Base-by-base conservation (phyloP, 2,329 filamentous ascomycete genomes). In the Periconia macrospinosa region DNA sequence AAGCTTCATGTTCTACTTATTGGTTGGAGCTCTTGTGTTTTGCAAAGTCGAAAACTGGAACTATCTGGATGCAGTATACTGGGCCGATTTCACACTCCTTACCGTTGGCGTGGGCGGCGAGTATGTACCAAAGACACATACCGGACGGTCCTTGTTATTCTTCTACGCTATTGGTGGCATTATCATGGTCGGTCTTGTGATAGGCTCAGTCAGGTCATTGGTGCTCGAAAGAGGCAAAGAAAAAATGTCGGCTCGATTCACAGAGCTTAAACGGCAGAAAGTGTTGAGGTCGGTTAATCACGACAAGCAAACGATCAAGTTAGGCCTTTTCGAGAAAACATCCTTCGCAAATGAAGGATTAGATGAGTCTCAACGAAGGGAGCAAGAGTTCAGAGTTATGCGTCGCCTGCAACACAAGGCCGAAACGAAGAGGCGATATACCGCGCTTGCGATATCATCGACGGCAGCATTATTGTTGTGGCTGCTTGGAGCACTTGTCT, bases 121-220 rank as follows among this genome's bases (percentile, higher is more conserved):
- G 52, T 80, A 77, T 54, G 72, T 76, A 2, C 82, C 82, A 1
- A 67, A 62, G 17, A 83, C 81, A 0, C 76, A 80, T 53, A 62
- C 78, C 2, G 81, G 80, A 2, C 74, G 81, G 35, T 75, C 77
- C 2, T 64, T 85, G 1, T 61, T 84, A 1, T 82, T 84, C 54
- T 81, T 81, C 0, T 84, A 78, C 49, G 81, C 81, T 1, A 78
- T 84, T 30, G 80, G 79, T 6, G 82, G 82, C 1, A 80, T 84
- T 23, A 70, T 84, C 6, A 79, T 78, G 42, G 71, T 84, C 15
- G 82, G 82, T 78, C 69, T 85, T 9, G 80, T 84, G 18, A 74
- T 85, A 43, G 80, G 80, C 8, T 81, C 78, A 3, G 79, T 84
- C 23, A 72, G 81, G 13, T 78, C 77, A 0, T 61, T 83, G 2